Evolutionary conservation across 176 grass and related monocot genomes (phyloP).

Genomic region (Tillandsia leiboldiana): DNA sequence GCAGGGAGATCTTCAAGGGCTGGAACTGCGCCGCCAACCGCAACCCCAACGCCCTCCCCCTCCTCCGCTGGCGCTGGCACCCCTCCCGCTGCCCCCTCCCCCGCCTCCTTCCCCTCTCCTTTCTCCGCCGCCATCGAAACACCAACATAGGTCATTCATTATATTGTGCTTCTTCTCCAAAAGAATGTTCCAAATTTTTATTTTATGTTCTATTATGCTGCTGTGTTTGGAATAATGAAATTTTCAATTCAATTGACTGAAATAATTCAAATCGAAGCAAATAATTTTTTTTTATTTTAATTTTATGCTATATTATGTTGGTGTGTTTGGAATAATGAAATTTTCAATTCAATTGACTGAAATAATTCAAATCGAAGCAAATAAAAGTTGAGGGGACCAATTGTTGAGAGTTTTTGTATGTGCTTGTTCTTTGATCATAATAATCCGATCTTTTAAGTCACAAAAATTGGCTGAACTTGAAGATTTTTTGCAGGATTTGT

Average conservation of each 20-base stretch:
- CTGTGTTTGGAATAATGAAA: not conserved
- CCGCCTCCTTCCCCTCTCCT: conserved; percentile 35
- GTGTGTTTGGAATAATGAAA: not conserved
- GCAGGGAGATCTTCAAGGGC: conserved; percentile 86
- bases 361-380: too few species aligned
- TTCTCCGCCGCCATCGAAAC: conserved; percentile 49
- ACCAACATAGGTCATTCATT: conserved; percentile 51
- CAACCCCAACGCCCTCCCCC: conserved; percentile 45
- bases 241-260: too few species aligned
- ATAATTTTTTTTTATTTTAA: too few species aligned
- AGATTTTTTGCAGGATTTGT: conserved; percentile 58
- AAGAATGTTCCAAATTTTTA: not conserved
- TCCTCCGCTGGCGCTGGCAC: conserved; percentile 62
- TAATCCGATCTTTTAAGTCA: too few species aligned
- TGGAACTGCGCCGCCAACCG: conserved; percentile 79
- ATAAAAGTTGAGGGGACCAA: too few species aligned
- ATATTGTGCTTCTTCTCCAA: not conserved
- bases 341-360: too few species aligned
- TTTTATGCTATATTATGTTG: not conserved
- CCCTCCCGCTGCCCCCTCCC: conserved; percentile 41
- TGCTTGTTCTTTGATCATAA: too few species aligned
- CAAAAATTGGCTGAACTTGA: not conserved
- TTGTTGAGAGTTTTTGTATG: too few species aligned
- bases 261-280: too few species aligned
- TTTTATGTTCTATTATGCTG: not conserved